Percentiles rank a stretch among this genome's conserved stretches.
Conservation (phyloP, 441 rosid species). For the Oxalis stricta region DNA sequence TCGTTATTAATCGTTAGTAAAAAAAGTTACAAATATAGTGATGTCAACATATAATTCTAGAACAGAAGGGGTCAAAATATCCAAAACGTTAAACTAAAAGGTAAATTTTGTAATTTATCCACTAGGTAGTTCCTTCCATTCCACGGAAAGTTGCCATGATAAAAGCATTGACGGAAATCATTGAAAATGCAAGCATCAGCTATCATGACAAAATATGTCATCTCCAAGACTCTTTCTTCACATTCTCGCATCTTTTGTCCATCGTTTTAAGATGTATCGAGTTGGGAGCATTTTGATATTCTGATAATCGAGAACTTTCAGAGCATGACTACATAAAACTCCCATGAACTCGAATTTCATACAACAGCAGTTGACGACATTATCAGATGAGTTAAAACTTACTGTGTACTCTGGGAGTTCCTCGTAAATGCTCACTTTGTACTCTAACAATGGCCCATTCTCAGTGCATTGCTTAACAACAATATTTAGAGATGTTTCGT, state of each 20-base stretch:
- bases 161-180: no score
- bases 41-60: no score
- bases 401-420: conserved; percentile 8
- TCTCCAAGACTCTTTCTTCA: no score
- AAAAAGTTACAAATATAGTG: no score
- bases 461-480: conserved; percentile 13
- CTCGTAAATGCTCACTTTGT: conserved; percentile 12
- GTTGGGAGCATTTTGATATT: conserved; percentile 16
- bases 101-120: no score
- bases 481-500: conserved; percentile 15
- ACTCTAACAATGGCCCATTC: conserved; percentile 9
- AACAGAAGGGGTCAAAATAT: no score
- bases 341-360: conserved; percentile 21
- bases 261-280: conserved; percentile 15
- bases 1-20: no score
- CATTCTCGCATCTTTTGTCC: conserved; percentile 17
- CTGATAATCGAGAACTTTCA: conserved; percentile 15
- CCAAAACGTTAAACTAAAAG: no score
- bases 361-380: conserved; percentile 10
- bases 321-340: conserved; percentile 15
- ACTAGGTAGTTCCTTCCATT: no score
- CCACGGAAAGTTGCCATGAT: neutral
- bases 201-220: no score
- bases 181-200: no score
- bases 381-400: conserved; percentile 7